Conservation (phyloP, 1,139 yeast genomes). For the Scheffersomyces insectosa region DNA sequence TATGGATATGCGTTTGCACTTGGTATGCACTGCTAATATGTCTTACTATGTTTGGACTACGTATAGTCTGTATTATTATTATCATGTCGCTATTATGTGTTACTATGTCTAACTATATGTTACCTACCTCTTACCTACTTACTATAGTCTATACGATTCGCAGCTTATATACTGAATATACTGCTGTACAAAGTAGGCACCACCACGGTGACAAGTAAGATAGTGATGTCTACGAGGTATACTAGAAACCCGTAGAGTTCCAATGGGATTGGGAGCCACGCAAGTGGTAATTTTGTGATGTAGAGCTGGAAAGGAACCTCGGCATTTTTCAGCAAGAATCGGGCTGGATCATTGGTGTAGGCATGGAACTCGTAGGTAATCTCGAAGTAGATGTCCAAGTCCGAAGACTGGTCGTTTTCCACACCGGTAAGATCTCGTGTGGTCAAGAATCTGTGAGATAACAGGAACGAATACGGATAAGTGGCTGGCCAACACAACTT, state of each 20-base stretch:
- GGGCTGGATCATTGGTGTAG: constrained; percentile 18
- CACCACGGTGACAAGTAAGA: constrained; percentile 13
- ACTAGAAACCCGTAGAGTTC: constrained; percentile 37
- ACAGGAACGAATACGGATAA: constrained; percentile 29
- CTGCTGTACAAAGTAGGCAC: constrained; percentile 11
- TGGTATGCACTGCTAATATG: too few species aligned
- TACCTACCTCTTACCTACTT: not conserved
- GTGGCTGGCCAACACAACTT: constrained; percentile 52
- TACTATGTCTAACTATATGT: too few species aligned
- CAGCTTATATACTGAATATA: constrained; percentile 3
- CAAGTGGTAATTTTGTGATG: constrained; percentile 33
- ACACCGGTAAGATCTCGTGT: constrained; percentile 2
- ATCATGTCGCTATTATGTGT: too few species aligned
- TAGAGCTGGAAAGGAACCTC: constrained; percentile 27
- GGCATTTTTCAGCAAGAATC: constrained; percentile 14
- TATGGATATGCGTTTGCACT: too few species aligned
- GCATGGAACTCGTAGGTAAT: constrained; percentile 29
- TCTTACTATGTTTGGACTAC: too few species aligned
- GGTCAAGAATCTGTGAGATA: constrained; percentile 10
- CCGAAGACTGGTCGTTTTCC: not conserved
- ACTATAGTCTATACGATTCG: constrained; percentile 8
- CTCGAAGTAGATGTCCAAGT: constrained; percentile 32
- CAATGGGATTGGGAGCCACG: constrained; percentile 39
- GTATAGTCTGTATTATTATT: too few species aligned
- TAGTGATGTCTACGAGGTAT: constrained; percentile 31